Conservation (phyloP, 441 rosid genomes). For the Populus hybrid region DNA sequence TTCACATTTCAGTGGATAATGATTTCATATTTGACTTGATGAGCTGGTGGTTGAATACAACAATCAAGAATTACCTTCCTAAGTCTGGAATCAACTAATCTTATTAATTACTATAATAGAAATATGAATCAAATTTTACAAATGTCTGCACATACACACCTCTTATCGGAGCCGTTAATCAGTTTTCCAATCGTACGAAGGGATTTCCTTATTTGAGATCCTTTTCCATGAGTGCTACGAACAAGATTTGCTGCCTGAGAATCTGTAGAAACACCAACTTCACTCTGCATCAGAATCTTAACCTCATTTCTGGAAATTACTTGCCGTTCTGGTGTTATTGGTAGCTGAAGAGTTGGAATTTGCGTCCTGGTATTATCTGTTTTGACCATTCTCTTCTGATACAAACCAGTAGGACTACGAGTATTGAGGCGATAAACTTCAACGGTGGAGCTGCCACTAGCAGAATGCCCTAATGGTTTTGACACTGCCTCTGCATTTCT, state of each 20-base stretch:
- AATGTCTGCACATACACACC: slow-evolving; percentile 34
- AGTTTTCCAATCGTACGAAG: slow-evolving; percentile 79
- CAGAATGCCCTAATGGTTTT: slow-evolving; percentile 23
- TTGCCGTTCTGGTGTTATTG: slow-evolving; percentile 56
- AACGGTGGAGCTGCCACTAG: slow-evolving; percentile 26
- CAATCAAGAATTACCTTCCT: not conserved
- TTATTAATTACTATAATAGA: not conserved
- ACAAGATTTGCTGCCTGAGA: slow-evolving; percentile 23
- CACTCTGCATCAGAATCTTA: slow-evolving; percentile 32
- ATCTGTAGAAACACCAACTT: slow-evolving; percentile 37
- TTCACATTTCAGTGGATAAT: not conserved
- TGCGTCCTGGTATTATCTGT: slow-evolving; percentile 35
- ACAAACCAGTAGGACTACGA: slow-evolving; percentile 57
- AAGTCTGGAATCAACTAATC: not conserved
- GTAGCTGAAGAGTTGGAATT: slow-evolving; percentile 47
- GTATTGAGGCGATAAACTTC: slow-evolving; percentile 38
- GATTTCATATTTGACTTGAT: not conserved
- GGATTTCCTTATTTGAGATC: slow-evolving; percentile 79
- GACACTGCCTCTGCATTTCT: slow-evolving; percentile 26
- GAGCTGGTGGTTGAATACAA: not conserved
- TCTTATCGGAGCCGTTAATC: slow-evolving; percentile 80
- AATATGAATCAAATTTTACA: not conserved
- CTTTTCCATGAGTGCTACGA: slow-evolving; percentile 44
- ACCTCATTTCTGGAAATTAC: slow-evolving; percentile 39
- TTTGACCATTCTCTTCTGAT: slow-evolving; percentile 35